phyloP scores from a whole-genome alignment of 306 rosid genomes.

The Cicer bijugum region DNA sequence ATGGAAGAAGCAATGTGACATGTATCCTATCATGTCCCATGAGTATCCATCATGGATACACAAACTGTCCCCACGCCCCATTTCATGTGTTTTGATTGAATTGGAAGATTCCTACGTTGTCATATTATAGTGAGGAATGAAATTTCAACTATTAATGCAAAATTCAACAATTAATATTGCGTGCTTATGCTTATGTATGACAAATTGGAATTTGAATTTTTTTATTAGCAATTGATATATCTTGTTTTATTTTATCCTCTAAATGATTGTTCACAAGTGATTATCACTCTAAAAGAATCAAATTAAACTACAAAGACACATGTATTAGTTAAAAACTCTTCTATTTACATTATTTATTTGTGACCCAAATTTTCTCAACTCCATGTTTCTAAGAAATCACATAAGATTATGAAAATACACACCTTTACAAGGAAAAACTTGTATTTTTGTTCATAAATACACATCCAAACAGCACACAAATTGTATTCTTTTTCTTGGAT shows the following conservation, averaged over 20 bases:
- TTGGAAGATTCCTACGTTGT: not conserved
- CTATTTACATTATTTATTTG: not conserved
- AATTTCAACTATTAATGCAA: not conserved
- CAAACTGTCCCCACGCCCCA: not conserved
- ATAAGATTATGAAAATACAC: too few relatives aligned
- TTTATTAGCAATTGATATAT: too few relatives aligned
- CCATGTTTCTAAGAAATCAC: too few relatives aligned
- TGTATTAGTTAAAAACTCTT: not conserved
- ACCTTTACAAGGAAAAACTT: too few relatives aligned
- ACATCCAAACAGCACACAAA: too few relatives aligned
- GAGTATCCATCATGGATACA: not conserved
- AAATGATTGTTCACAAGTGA: too few relatives aligned
- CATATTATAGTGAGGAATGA: not conserved
- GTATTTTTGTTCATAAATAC: too few relatives aligned
- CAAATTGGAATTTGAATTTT: too few relatives aligned
- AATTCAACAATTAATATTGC: not conserved
- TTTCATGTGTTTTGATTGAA: constrained; percentile 18
- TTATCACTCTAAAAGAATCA: not conserved
- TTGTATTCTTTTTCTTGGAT: too few relatives aligned
- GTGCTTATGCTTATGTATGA: too few relatives aligned
- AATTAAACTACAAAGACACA: not conserved
- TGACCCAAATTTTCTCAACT: too few relatives aligned
- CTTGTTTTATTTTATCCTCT: too few relatives aligned
- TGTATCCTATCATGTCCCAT: constrained; percentile 2
- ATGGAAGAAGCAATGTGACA: not conserved